Evolutionary conservation across 1,284 basidiomycete species (phyloP), one percentile per base, ranked within the genome.

Genomic region (Papiliotrema fonsecae): DNA sequence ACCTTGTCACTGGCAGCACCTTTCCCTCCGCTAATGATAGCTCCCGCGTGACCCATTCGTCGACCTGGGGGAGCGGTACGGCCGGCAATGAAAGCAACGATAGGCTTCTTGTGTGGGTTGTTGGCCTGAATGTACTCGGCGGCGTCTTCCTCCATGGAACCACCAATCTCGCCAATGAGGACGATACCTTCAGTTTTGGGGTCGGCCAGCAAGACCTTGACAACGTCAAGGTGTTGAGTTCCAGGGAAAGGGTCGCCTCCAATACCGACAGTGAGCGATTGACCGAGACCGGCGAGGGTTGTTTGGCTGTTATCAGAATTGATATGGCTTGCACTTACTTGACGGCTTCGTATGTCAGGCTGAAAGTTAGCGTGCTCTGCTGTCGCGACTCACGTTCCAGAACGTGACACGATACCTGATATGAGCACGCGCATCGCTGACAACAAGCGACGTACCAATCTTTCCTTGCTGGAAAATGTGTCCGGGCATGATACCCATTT

Each of bases 401-500:
- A 96, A 51, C 93, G 88, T 25, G 93, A 98, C 49, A 98, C 96
- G 62, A 99, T 94, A 62, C 91, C 89, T 90, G 51, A 28, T 44
- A 44, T 25, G n/a, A n/a, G 25, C 26, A 43, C 35, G 28, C 42
- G 46, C 65, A 41, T 39, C 48, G 54, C 61, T 46, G 51, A 61
- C 49, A 27, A 21, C 36, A 35, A 25, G 5, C 24, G 37, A 70
- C 79, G 30, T 57, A 86, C 91, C 91, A 60, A 96, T 92, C 60
- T 87, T 91, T 49, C 94, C 94, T 49, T 94, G 90, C 58, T 77
- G 88, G 79, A 97, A 94, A 63, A 98, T 94, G 70, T 96, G 91
- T 35, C 93, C 94, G 24, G 96, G 96, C 78, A 97, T 94, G 72
- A 99, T 99, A 55, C 96, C 96, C 84, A 99, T 97, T 80, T 98